phyloP scores from a whole-genome alignment of 305 asterid genomes.

The Stenogyne calaminthoides region DNA sequence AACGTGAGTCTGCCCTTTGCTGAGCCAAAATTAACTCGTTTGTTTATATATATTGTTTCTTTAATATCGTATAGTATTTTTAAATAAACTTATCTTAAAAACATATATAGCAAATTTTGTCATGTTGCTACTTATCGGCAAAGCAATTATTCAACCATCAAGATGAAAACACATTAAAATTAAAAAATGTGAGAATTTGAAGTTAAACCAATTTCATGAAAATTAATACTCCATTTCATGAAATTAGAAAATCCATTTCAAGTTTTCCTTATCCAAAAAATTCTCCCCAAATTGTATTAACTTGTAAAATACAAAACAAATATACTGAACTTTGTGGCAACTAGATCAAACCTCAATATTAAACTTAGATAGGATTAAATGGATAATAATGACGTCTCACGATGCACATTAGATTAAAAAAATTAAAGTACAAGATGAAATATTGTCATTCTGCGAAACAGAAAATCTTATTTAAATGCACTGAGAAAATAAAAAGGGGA shows the following conservation, averaged over 20 bases:
- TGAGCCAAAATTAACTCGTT: not conserved
- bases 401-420: not conserved
- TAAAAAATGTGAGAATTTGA: not conserved
- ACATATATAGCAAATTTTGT: not conserved
- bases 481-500: not conserved
- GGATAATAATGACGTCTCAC: not conserved
- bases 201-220: not conserved
- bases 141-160: too few species aligned
- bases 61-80: too few species aligned
- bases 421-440: not conserved
- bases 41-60: not conserved
- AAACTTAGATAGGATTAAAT: not conserved
- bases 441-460: constrained; percentile 1
- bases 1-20: not conserved
- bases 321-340: not conserved
- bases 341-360: too few species aligned
- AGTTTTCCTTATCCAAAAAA: not conserved
- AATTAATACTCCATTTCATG: not conserved
- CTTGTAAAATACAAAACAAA: not conserved
- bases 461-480: constrained; percentile 19
- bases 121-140: not conserved
- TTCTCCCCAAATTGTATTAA: not conserved
- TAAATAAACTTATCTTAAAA: not conserved
- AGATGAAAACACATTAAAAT: not conserved
- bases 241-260: not conserved